phyloP scores from a whole-genome alignment of 805 yeast species.

The Torulaspora franciscae region DNA sequence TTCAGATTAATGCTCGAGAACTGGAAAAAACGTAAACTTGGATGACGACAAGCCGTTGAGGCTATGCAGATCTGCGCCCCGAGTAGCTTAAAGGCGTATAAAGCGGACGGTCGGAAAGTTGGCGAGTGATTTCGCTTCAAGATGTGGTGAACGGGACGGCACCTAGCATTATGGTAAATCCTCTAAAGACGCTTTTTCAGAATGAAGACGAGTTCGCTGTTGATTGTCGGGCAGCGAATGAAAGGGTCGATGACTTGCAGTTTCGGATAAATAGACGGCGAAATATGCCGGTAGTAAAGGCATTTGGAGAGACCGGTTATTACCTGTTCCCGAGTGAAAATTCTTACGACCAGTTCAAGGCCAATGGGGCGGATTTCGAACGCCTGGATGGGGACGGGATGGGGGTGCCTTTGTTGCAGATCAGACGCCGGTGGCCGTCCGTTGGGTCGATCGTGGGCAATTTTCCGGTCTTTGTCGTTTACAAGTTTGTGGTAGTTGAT shows the following conservation, averaged over 20 bases:
- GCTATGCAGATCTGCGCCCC: no score
- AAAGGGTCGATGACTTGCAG: slow-evolving; percentile 6
- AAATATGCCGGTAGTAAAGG: slow-evolving; percentile 7
- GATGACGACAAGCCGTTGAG: no score
- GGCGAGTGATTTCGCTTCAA: background rate
- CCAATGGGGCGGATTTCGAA: slow-evolving; percentile 2
- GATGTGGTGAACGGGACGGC: background rate
- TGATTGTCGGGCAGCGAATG: background rate
- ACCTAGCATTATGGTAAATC: background rate
- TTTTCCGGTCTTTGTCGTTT: slow-evolving; percentile 9
- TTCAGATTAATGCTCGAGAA: no score
- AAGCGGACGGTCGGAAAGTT: background rate
- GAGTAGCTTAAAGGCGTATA: no score
- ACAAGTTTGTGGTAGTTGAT: slow-evolving; percentile 8
- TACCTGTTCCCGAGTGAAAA: slow-evolving; percentile 18
- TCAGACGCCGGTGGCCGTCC: slow-evolving; percentile 1
- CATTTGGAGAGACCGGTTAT: slow-evolving; percentile 10
- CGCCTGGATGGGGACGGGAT: slow-evolving; percentile 16
- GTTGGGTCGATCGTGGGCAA: slow-evolving; percentile 3
- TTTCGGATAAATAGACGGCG: slow-evolving; percentile 11
- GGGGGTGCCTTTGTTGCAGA: slow-evolving; percentile 18
- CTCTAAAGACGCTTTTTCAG: background rate
- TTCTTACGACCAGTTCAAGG: slow-evolving; percentile 16
- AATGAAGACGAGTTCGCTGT: slow-evolving; percentile 1
- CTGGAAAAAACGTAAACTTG: no score